These are phyloP conservation scores for Corynespora cassiicola DNA, from an alignment of 2,329 filamentous ascomycete genomes.

Conservation along the genomic window DNA sequence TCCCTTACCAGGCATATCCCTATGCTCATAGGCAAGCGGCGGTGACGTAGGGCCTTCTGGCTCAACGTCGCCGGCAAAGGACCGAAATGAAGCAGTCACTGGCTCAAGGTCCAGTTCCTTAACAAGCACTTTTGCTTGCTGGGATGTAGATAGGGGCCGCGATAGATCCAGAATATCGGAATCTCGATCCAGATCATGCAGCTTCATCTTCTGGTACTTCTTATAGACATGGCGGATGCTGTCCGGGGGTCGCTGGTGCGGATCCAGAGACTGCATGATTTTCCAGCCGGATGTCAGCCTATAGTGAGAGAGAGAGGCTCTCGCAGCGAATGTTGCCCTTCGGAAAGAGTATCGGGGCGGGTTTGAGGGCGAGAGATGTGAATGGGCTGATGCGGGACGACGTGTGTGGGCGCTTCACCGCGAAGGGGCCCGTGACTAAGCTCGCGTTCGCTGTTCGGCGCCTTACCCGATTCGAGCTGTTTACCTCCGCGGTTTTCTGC, in stretches of 20 bases:
- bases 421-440: constrained; percentile 19
- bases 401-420: constrained; percentile 6
- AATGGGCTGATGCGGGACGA: constrained; percentile 1
- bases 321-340: constrained; percentile 5
- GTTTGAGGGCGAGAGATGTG: not conserved
- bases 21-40: constrained; percentile 65
- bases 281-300: not conserved
- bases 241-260: constrained; percentile 78
- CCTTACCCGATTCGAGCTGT: constrained; percentile 28
- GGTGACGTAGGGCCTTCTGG: constrained; percentile 8
- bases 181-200: constrained; percentile 57
- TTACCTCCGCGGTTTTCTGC: constrained; percentile 29
- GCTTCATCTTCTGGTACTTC: constrained; percentile 67
- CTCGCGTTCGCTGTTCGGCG: constrained; percentile 30
- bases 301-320: constrained; percentile 2
- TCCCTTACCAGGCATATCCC: constrained; percentile 70
- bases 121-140: constrained; percentile 27
- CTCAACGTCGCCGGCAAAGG: constrained; percentile 24
- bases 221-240: constrained; percentile 77
- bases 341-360: too few relatives aligned
- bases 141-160: constrained; percentile 32
- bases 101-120: constrained; percentile 20
- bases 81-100: constrained; percentile 28
- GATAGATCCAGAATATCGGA: constrained; percentile 50
- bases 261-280: constrained; percentile 62